Conservation (phyloP, 2,329 filamentous ascomycete species). For the Colletotrichum aenigma region DNA sequence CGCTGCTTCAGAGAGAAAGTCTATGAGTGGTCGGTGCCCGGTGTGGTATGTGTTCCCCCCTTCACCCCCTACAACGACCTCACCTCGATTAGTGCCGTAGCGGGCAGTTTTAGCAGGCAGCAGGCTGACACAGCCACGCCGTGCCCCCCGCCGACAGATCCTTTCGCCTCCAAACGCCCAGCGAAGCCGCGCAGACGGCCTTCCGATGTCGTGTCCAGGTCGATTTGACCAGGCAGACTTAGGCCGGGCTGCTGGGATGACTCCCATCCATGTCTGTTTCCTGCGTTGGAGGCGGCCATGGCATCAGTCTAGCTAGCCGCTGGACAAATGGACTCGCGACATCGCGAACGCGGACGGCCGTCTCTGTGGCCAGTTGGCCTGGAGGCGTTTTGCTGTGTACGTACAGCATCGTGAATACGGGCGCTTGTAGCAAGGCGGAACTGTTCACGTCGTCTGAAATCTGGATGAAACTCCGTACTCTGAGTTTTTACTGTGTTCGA, state of each 20-base stretch:
- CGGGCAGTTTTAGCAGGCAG: background rate
- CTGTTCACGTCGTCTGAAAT: background rate
- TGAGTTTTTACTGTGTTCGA: background rate
- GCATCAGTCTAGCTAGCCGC: background rate
- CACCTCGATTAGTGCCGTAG: background rate
- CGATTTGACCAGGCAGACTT: background rate
- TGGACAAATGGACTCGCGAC: background rate
- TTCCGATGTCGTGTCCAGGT: background rate
- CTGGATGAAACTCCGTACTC: background rate
- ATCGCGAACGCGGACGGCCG: background rate
- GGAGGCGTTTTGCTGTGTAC: background rate
- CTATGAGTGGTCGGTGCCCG: background rate
- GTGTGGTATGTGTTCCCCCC: background rate
- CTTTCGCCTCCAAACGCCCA: background rate
- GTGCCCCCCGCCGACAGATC: background rate
- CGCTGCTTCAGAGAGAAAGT: background rate
- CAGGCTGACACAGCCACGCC: conserved; percentile 18
- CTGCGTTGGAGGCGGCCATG: background rate
- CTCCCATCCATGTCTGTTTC: background rate
- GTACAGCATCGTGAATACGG: background rate
- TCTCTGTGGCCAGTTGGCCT: background rate
- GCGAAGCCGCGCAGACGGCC: background rate
- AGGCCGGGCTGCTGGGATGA: background rate
- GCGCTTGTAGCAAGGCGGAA: background rate
- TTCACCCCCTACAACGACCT: background rate